Conservation (phyloP, 768 basidiomycete species). For the Boletus huronensis region DNA sequence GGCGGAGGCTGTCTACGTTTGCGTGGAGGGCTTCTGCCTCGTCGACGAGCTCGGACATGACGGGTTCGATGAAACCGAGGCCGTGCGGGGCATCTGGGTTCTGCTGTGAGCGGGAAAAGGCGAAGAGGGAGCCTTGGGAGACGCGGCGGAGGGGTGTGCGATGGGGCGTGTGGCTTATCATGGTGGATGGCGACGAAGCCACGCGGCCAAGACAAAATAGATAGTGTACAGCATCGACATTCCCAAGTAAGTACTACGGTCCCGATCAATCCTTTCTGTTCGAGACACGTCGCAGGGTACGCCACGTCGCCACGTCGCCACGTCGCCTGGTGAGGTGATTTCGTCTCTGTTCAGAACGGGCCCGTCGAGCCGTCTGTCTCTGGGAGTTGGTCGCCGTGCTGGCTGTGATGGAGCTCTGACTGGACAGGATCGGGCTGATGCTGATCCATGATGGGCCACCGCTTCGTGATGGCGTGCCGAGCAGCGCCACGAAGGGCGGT, state of each 20-base stretch:
- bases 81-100: slow-evolving; percentile 77
- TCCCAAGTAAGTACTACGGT: too few species aligned
- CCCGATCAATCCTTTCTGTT: too few species aligned
- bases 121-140: slow-evolving; percentile 88
- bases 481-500: not conserved
- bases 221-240: too few species aligned
- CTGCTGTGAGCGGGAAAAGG: slow-evolving; percentile 68
- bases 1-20: slow-evolving; percentile 69
- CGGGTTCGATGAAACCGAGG: slow-evolving; percentile 81
- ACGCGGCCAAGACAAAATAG: too few species aligned
- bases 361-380: too few species aligned
- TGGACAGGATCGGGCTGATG: not conserved
- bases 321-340: not conserved
- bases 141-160: slow-evolving; percentile 85
- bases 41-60: slow-evolving; percentile 82
- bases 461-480: too few species aligned
- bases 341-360: too few species aligned
- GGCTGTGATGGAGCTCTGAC: too few species aligned
- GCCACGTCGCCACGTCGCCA: not conserved
- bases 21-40: slow-evolving; percentile 78
- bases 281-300: not conserved
- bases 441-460: too few species aligned
- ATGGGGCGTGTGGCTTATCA: slow-evolving; percentile 37
- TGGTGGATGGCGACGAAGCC: too few species aligned
- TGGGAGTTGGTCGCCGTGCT: too few species aligned